A percentile compares a stretch with the other conserved stretches of the same genome.
These are phyloP conservation scores for Mycena floridula DNA, from an alignment of 768 basidiomycete genomes.

Conservation along the genomic window DNA sequence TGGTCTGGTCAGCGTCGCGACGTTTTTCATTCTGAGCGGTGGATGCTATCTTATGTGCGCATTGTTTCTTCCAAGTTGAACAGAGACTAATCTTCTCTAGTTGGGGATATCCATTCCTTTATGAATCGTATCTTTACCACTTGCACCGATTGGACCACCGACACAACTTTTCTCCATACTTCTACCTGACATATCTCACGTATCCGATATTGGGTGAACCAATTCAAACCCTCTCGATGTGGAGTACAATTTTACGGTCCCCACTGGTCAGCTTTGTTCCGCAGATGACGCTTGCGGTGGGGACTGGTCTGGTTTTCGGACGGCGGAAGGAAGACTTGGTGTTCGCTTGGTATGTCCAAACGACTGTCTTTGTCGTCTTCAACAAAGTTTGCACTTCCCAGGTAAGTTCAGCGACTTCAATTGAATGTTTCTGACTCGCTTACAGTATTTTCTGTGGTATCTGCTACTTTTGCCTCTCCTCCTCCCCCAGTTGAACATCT, in stretches of 20 bases:
- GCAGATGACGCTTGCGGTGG: constrained; percentile 68
- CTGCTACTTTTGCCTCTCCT: constrained; percentile 82
- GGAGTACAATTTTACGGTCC: constrained; percentile 50
- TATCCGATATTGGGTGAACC: constrained; percentile 42
- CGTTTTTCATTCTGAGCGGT: constrained; percentile 56
- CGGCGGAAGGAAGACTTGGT: constrained; percentile 51
- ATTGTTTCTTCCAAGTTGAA: too few relatives aligned
- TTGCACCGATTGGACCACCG: constrained; percentile 88
- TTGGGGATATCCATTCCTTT: constrained; percentile 91
- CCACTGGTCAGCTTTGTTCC: constrained; percentile 80
- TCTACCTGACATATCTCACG: constrained; percentile 89
- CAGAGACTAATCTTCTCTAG: too few relatives aligned
- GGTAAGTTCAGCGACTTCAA: constrained; percentile 29
- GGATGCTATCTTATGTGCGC: constrained; percentile 75
- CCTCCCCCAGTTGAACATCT: constrained; percentile 57
- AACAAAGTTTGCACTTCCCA: constrained; percentile 99
- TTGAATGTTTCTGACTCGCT: not conserved
- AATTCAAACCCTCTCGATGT: constrained; percentile 21
- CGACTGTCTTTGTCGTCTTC: constrained; percentile 86
- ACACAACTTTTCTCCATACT: constrained; percentile 98
- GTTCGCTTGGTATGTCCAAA: constrained; percentile 91
- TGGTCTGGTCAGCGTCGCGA: constrained; percentile 56
- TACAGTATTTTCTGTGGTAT: constrained; percentile 96
- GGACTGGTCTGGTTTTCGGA: constrained; percentile 71
- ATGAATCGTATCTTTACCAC: constrained; percentile 93